Conservation (phyloP, 331 rosid species). For the Cydonia oblonga region DNA sequence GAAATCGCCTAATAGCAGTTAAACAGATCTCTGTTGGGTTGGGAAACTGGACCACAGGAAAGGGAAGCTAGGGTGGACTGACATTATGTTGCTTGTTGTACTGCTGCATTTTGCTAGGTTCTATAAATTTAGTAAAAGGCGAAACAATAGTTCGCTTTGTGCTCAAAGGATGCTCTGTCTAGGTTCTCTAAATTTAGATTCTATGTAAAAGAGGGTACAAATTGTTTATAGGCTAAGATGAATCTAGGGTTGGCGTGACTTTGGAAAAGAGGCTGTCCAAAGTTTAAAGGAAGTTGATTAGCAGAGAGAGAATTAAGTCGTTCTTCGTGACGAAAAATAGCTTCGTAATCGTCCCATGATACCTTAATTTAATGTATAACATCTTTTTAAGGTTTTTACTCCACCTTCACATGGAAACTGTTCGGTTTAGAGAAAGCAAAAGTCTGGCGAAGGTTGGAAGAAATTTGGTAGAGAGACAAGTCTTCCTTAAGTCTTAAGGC, state of each 20-base stretch:
- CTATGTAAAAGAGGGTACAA: neutral
- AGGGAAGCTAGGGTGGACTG: neutral
- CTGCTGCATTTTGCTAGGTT: too few species aligned
- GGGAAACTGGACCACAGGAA: neutral
- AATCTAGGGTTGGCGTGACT: neutral
- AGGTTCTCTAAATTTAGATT: neutral
- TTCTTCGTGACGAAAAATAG: neutral
- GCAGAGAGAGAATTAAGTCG: neutral
- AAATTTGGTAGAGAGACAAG: conserved; percentile 8
- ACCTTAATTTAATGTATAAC: neutral
- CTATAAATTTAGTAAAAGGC: too few species aligned
- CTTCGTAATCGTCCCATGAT: neutral
- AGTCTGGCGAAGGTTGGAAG: conserved; percentile 10
- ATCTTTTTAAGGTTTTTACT: neutral
- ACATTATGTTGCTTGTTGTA: too few species aligned
- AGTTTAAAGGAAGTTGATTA: neutral
- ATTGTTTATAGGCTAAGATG: neutral
- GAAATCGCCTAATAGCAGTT: neutral
- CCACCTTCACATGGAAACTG: neutral
- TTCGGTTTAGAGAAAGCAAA: conserved; percentile 3
- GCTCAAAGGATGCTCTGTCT: neutral
- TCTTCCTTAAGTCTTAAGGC: neutral
- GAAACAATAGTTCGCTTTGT: too few species aligned
- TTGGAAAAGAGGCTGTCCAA: neutral
- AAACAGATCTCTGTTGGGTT: neutral